Base-by-base conservation (phyloP, 768 basidiomycete species). In the Tulasnella sp. region DNA sequence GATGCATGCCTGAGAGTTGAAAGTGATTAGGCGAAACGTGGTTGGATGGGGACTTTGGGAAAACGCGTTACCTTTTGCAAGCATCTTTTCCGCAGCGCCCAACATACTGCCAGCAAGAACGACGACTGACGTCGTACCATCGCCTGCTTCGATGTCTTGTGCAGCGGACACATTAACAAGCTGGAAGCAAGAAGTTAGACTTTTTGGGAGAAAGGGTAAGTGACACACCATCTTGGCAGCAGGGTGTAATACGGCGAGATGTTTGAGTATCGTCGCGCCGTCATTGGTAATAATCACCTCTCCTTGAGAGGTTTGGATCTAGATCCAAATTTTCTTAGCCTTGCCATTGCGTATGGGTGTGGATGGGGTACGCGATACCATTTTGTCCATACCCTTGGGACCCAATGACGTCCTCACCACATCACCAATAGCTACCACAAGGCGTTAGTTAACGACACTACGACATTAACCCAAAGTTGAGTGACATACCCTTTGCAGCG, bases 341-440 rank as follows among this genome's bases (percentile, higher is more conserved):
- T 17, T 21, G 32, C 8, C 11, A 32, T 32, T 32, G 11, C 27
- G 49, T 14, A 21, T 49, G 15, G 32, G 32, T 15, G 49, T 5
- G 6, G 2, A 8, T 17, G 9, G 11, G 43, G 12, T n/a, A 36
- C 17, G 17, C 55, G 74, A 58, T 65, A 87, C 94, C 94, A 98
- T 98, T 76, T 98, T 98, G 74, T 98, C 94, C 94, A 99, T 99
- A 61, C 94, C 94, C 69, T 86, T 82, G 45, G 94, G 94, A 12
- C 94, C 94, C 63, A 99, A 72, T 40, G 93, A 97, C 42, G 94
- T 98, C 64, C 94, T 77, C 40, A 99, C 93, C 51, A 91, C 94
- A 75, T 96, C 93, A 64, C 91, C 91, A 66, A 99, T 96, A 27
- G 94, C 93, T 96, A 62, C 17, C 58, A 27, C 27, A 60, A 63